These are phyloP conservation scores for Panicum miliaceum DNA, from an alignment of 176 grass and related monocot genomes.

Conservation along the genomic window DNA sequence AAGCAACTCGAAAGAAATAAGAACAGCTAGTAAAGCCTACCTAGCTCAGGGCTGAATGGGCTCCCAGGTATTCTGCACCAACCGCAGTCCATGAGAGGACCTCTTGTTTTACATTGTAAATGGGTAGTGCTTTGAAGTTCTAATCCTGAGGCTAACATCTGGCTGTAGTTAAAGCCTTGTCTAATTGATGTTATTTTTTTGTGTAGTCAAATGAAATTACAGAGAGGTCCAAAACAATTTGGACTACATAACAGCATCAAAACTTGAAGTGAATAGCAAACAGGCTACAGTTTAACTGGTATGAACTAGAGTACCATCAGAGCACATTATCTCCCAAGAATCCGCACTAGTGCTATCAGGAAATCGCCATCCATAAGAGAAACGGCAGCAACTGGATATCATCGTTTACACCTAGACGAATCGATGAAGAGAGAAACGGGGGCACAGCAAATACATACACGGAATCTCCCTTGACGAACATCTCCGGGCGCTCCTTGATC, in stretches of 20 bases:
- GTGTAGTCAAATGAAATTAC: background rate
- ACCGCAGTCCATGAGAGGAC: background rate
- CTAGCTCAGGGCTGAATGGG: background rate
- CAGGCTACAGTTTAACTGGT: background rate
- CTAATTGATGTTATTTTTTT: too few relatives aligned
- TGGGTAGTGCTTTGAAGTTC: background rate
- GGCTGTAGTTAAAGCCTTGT: background rate
- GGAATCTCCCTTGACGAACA: conserved; percentile 87
- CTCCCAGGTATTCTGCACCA: background rate
- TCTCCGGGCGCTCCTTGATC: conserved; percentile 95
- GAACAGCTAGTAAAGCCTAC: background rate
- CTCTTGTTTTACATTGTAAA: background rate
- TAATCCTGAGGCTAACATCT: background rate
- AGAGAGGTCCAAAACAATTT: background rate
- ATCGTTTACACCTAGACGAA: background rate
- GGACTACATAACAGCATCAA: background rate
- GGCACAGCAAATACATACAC: conserved; percentile 52
- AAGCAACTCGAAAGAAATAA: background rate
- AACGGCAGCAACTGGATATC: background rate
- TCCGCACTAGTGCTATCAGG: background rate
- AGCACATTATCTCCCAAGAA: background rate
- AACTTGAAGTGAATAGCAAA: background rate
- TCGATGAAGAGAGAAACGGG: background rate
- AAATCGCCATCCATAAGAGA: background rate
- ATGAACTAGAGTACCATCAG: background rate